Conservation (phyloP, 2,329 filamentous ascomycete species). For the Epichloe elymi region DNA sequence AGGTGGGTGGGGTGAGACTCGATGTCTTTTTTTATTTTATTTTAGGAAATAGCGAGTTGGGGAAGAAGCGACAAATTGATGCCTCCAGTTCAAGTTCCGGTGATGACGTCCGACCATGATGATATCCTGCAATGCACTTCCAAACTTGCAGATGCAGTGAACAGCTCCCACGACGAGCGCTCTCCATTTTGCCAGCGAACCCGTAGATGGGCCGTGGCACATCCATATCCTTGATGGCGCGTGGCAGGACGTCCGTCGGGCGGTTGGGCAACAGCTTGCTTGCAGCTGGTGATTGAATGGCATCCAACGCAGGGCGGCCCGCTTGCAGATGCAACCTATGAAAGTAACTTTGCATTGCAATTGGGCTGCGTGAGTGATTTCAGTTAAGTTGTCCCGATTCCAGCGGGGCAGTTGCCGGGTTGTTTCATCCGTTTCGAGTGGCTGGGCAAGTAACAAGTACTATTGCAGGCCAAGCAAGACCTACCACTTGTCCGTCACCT, state of each 20-base stretch:
- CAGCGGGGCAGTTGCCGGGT: no score
- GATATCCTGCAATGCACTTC: not conserved
- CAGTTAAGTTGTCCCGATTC: not conserved
- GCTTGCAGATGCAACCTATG: not conserved
- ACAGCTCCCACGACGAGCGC: not conserved
- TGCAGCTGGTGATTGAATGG: not conserved
- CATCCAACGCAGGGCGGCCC: conserved; percentile 1
- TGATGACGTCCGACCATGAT: not conserved
- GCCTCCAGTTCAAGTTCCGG: not conserved
- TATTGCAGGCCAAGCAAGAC: not conserved
- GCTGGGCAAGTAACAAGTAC: not conserved
- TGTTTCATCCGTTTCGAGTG: not conserved
- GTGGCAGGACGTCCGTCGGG: not conserved
- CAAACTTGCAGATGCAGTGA: not conserved
- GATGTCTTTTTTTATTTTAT: no score
- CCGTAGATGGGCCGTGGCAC: not conserved
- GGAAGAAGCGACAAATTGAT: no score
- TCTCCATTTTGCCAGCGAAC: not conserved
- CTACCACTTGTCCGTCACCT: conserved; percentile 9
- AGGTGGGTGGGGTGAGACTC: conserved; percentile 19
- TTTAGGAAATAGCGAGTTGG: not conserved
- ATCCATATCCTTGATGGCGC: not conserved
- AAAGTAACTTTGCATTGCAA: no score
- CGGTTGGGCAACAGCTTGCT: conserved; percentile 2
- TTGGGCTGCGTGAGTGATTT: not conserved